Conservation (phyloP, 2,329 filamentous ascomycete genomes). For the Chaetomiaceae sp. region DNA sequence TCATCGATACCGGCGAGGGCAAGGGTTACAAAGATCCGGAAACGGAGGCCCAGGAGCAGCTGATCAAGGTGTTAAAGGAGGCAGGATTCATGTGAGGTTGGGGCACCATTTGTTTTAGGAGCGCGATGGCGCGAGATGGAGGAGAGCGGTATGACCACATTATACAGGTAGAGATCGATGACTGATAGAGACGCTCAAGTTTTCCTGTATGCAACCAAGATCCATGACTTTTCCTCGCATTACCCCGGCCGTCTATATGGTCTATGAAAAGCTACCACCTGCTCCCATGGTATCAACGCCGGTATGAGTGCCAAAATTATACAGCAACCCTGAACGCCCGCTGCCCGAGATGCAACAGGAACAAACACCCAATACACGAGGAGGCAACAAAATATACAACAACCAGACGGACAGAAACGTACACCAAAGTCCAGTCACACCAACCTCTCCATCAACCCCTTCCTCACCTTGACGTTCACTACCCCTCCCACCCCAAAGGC, state of each 20-base stretch:
- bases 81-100: slow-evolving; percentile 34
- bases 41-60: slow-evolving; percentile 37
- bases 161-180: no score
- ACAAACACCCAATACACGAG: background rate
- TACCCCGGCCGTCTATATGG: background rate
- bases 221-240: background rate
- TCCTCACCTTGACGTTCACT: slow-evolving; percentile 70
- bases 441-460: slow-evolving; percentile 60
- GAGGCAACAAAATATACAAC: background rate
- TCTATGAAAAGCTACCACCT: slow-evolving; percentile 7
- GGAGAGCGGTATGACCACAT: background rate
- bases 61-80: slow-evolving; percentile 42
- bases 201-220: background rate
- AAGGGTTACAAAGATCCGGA: slow-evolving; percentile 30
- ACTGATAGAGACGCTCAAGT: no score
- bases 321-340: background rate
- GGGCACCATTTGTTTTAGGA: background rate
- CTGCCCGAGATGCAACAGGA: background rate
- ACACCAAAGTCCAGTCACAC: slow-evolving; percentile 27
- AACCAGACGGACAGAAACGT: background rate
- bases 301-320: background rate
- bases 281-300: slow-evolving; percentile 10
- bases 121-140: background rate
- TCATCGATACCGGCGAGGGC: slow-evolving; percentile 47
- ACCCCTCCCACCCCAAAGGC: slow-evolving; percentile 87